These are phyloP conservation scores for Salvia sclarea DNA, from an alignment of 305 asterid genomes.

Conservation along the genomic window DNA sequence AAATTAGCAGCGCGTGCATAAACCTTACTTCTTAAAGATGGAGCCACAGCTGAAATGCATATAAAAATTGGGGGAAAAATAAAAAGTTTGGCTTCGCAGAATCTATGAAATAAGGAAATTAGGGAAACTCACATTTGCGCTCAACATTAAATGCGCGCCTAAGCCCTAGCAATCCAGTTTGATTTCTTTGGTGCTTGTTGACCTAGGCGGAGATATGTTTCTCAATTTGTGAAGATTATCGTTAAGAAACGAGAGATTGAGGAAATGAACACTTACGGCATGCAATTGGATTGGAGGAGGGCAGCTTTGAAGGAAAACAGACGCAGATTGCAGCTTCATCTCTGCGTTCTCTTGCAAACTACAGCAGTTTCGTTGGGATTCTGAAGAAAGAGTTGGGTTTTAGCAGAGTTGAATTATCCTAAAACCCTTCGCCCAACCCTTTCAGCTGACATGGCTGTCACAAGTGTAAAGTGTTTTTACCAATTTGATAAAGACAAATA, in stretches of 20 bases:
- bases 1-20: conserved; percentile 33
- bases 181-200: conserved; percentile 37
- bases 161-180: conserved; percentile 23
- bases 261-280: conserved; percentile 40
- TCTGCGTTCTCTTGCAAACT: not conserved
- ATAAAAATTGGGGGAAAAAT: not conserved
- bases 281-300: conserved; percentile 35
- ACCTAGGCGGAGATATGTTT: not conserved
- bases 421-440: conserved; percentile 44
- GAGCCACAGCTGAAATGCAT: conserved; percentile 37
- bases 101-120: not conserved
- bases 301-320: conserved; percentile 43
- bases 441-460: not conserved
- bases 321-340: conserved; percentile 56
- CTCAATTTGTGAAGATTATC: conserved; percentile 15
- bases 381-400: conserved; percentile 28
- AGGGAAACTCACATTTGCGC: conserved; percentile 44
- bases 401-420: conserved; percentile 37
- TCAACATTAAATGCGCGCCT: conserved; percentile 38
- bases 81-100: not conserved
- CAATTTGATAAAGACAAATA: too few relatives aligned
- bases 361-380: conserved; percentile 10
- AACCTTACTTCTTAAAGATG: conserved; percentile 39
- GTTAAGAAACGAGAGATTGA: not conserved
- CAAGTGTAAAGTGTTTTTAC: too few relatives aligned